phyloP scores from a whole-genome alignment of 331 rosid species.

The Pyrus hybrid region DNA sequence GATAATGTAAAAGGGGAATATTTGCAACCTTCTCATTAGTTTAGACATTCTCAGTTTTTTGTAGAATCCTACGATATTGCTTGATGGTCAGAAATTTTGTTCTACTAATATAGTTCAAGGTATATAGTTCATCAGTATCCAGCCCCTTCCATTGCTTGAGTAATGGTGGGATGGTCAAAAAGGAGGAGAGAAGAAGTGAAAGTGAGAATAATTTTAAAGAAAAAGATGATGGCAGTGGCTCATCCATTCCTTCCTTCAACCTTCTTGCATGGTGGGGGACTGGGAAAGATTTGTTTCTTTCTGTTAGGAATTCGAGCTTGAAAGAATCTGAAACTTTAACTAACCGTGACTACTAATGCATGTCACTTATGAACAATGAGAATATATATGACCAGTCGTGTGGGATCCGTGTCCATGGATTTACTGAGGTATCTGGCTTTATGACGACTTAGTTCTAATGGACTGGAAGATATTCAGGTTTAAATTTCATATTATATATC shows the following conservation, averaged over 20 bases:
- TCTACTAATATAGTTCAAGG: neutral
- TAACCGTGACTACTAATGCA: neutral
- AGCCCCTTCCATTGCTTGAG: neutral
- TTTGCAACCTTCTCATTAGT: too few species aligned
- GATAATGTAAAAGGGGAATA: too few species aligned
- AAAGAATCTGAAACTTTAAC: constrained; percentile 18
- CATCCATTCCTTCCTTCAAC: neutral
- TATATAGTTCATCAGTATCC: neutral
- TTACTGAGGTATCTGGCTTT: neutral
- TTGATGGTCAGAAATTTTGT: too few species aligned
- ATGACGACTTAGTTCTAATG: neutral
- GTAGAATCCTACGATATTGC: too few species aligned
- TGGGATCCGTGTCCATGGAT: constrained; percentile 13
- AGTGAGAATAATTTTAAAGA: constrained; percentile 20
- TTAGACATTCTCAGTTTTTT: too few species aligned
- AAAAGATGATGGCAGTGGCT: constrained; percentile 6
- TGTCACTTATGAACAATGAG: neutral
- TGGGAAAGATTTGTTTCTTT: neutral
- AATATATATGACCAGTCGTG: neutral
- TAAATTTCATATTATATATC: neutral
- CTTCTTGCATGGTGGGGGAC: neutral
- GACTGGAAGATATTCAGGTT: too few species aligned
- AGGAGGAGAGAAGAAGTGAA: constrained; percentile 8
- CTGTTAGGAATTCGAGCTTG: neutral
- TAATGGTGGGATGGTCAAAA: constrained; percentile 23